phyloP scores from a whole-genome alignment of 2,329 filamentous ascomycete species.

The Fusarium sororula region DNA sequence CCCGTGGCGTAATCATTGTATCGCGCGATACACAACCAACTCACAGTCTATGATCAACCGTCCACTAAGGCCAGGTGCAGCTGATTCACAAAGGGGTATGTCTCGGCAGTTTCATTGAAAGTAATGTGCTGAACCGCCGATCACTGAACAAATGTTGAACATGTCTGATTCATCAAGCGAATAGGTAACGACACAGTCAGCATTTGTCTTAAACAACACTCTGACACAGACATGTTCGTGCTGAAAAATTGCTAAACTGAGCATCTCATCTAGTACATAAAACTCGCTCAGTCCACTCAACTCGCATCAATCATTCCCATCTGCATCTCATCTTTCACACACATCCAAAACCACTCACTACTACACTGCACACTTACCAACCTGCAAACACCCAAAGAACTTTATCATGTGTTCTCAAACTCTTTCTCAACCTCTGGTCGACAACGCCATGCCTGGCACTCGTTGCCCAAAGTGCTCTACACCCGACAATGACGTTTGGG shows the following conservation, averaged over 20 bases:
- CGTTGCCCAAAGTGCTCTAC: neutral
- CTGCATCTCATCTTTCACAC: neutral
- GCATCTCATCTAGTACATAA: neutral
- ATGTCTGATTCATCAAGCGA: neutral
- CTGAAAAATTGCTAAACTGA: neutral
- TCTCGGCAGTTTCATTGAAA: accelerated
- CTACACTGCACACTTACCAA: too few relatives aligned
- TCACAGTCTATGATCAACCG: accelerated
- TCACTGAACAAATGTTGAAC: neutral
- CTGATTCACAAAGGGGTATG: neutral
- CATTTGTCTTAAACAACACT: accelerated
- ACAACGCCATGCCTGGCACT: neutral
- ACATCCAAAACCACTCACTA: neutral
- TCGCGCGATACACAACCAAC: accelerated
- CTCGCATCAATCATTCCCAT: neutral
- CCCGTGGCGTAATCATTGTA: neutral
- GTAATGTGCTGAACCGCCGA: neutral
- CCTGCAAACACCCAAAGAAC: accelerated
- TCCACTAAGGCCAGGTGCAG: accelerated
- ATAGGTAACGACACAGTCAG: accelerated
- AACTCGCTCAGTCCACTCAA: neutral
- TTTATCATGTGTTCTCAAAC: neutral
- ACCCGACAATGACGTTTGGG: neutral
- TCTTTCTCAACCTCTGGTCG: neutral
- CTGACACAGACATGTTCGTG: accelerated